Base-by-base conservation (phyloP, 768 basidiomycete genomes). In the Rubroboletus pulcherrimus region DNA sequence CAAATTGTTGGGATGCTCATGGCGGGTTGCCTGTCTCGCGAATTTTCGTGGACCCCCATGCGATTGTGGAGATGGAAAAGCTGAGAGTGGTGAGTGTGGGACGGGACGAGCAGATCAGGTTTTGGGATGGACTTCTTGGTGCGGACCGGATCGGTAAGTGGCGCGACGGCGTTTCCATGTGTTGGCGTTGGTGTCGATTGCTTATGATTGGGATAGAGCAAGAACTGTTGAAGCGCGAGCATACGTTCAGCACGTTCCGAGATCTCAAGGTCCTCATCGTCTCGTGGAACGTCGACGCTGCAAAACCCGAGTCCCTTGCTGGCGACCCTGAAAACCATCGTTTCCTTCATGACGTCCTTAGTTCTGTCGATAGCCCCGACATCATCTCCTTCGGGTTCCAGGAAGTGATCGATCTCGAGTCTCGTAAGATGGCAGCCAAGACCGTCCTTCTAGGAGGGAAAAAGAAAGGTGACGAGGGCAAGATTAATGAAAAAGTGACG, bases 391-490 rank as follows among this genome's bases (percentile, higher is more conserved):
- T 99, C 63, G 94, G 94, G 2, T 89, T 98, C 71, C 96, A 99
- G 71, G 96, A 98, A 73, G 81, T 98, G 38, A 92, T 99, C 57
- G 93, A 97, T 67, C 81, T 99, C n/a, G 94, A 97, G 62, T 86
- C 84, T 60, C 85, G 92, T 57, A 93, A 86, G 73, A 86, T 98
- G 77, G 86, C 89, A 1, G 96, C 96, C 63, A 95, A 97, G 74
- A 92, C 87, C 19, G 85, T 98, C 29, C 66, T 99, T 0, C 78
- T 96, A 6, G 88, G 87, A 7, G 77, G 79, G 15, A 82, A 85
- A 60, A 91, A 86, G 73, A 84, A 81, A 56, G 69, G 74, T 15
- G 81, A 83, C 35, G 79, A 78, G 5, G 72, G 78, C 40, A 71
- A 71, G 52, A 64, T 73, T 7, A 87, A 89, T 15, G 91, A 94